phyloP scores from a whole-genome alignment of 345 rosid species.

The Populus davidiana region DNA sequence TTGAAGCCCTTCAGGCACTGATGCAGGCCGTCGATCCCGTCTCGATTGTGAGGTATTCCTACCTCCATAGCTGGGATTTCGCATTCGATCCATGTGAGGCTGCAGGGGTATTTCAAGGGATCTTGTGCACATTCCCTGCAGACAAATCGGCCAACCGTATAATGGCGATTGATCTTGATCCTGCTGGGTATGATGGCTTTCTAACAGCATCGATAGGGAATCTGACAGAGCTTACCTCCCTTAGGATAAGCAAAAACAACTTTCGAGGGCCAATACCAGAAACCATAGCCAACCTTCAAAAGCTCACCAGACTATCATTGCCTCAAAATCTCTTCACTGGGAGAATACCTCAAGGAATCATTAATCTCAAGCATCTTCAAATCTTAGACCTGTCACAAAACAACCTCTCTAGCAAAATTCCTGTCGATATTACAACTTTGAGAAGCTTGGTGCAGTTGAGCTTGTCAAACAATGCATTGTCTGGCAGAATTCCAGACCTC shows the following conservation, averaged over 20 bases:
- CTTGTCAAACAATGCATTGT: slow-evolving; percentile 41
- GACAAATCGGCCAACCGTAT: slow-evolving; percentile 43
- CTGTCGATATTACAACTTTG: slow-evolving; percentile 36
- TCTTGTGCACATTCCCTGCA: slow-evolving; percentile 42
- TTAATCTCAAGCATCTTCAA: slow-evolving; percentile 32
- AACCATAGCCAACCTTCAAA: slow-evolving; percentile 37
- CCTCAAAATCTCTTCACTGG: slow-evolving; percentile 51
- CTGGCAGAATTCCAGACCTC: slow-evolving; percentile 48
- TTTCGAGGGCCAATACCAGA: slow-evolving; percentile 61
- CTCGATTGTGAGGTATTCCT: slow-evolving; percentile 42
- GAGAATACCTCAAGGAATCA: slow-evolving; percentile 30
- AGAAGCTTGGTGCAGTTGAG: slow-evolving; percentile 36
- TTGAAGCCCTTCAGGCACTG: slow-evolving; percentile 37
- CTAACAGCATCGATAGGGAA: slow-evolving; percentile 42
- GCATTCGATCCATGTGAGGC: slow-evolving; percentile 51
- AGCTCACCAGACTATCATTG: slow-evolving; percentile 38
- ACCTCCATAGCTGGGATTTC: slow-evolving; percentile 54
- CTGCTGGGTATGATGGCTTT: slow-evolving; percentile 55
- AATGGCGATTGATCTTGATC: slow-evolving; percentile 45
- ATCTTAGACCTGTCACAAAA: slow-evolving; percentile 45
- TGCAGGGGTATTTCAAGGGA: slow-evolving; percentile 41
- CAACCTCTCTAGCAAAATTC: slow-evolving; percentile 42
- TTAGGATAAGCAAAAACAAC: slow-evolving; percentile 39
- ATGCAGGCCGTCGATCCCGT: slow-evolving; percentile 42
- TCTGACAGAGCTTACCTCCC: slow-evolving; percentile 50